Evolutionary conservation across 2,329 filamentous ascomycete genomes (phyloP).

Genomic region (Colletotrichum lupini): DNA sequence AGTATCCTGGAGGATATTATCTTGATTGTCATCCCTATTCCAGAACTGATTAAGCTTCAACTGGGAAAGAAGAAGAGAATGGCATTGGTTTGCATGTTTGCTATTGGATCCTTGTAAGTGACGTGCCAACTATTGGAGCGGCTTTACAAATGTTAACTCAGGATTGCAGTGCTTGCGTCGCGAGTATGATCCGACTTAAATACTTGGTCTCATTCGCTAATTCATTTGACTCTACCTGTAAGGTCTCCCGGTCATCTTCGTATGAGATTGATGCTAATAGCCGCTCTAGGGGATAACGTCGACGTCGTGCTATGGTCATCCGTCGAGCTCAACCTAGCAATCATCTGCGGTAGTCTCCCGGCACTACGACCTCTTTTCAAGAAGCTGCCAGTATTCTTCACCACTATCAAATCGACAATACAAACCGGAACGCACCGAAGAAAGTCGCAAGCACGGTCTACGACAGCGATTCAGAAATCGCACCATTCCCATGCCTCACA

Average conservation of each 20-base stretch:
- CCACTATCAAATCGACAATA: not conserved
- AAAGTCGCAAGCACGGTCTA: not conserved
- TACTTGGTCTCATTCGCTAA: constrained; percentile 32
- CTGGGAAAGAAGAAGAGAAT: constrained; percentile 20
- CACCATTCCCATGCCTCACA: not conserved
- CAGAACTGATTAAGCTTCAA: constrained; percentile 32
- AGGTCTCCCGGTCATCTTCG: not conserved
- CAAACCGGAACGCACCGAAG: not conserved
- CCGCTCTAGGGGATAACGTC: constrained; percentile 40
- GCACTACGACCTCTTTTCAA: constrained; percentile 50
- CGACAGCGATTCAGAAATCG: not conserved
- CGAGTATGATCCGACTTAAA: constrained; percentile 35
- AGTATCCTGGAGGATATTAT: constrained; percentile 36
- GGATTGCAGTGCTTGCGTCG: constrained; percentile 32
- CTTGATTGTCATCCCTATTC: constrained; percentile 33
- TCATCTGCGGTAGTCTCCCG: constrained; percentile 55
- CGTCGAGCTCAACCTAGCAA: constrained; percentile 47
- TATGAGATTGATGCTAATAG: not conserved
- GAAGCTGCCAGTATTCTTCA: not conserved
- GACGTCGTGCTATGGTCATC: constrained; percentile 46
- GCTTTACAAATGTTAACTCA: not conserved
- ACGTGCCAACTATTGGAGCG: accelerated
- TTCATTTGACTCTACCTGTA: constrained; percentile 25
- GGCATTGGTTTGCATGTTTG: constrained; percentile 34
- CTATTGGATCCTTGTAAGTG: constrained; percentile 35